Base-by-base conservation (phyloP, 2,329 filamentous ascomycete species). In the Talaromyces marneffei region DNA sequence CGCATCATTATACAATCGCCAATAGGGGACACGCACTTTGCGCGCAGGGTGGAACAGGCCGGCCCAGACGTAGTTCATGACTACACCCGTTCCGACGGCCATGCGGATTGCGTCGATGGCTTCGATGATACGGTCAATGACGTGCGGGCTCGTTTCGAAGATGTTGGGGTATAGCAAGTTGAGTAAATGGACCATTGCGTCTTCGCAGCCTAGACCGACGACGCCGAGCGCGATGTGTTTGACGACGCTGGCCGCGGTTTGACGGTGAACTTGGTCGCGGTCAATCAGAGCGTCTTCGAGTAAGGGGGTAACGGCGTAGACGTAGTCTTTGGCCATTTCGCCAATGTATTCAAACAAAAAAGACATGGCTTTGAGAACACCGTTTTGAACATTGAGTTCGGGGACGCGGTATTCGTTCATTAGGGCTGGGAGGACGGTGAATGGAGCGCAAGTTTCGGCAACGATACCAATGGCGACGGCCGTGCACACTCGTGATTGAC, bases 361-460 rank as follows among this genome's bases (percentile, higher is more conserved):
- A 6, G 91, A 95, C 58, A 99, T 83, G 4, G 92, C 92, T 76
- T 99, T 99, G 72, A 99, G 87, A 35, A 99, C 94, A 78, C 94
- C 94, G 69, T 99, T 99, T 75, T 99, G 94, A 27, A 99, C 94
- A 73, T 99, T 99, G 67, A 99, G 87, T 77, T 99, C 94, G 0
- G 94, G 94, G 8, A 99, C 94, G 59, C 94, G 89, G 77, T 99
- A 99, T 76, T 99, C 94, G 79, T 99, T 99, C 95, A 99, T 99
- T 64, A 99, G 81, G 2, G 94, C 94, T 0, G 94, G 94, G n/a
- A 99, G 87, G 4, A 99, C 94, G 0, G 94, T 99, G 77, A 99
- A 99, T 0, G 95, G 94, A 4, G 93, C 94, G 74, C 94, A 99
- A 35, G 94, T 99, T 79, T 99, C 94, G 54, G 94, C 94, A 4